Base-by-base conservation (phyloP, 2,329 filamentous ascomycete species). In the Knoxdaviesia capensis region DNA sequence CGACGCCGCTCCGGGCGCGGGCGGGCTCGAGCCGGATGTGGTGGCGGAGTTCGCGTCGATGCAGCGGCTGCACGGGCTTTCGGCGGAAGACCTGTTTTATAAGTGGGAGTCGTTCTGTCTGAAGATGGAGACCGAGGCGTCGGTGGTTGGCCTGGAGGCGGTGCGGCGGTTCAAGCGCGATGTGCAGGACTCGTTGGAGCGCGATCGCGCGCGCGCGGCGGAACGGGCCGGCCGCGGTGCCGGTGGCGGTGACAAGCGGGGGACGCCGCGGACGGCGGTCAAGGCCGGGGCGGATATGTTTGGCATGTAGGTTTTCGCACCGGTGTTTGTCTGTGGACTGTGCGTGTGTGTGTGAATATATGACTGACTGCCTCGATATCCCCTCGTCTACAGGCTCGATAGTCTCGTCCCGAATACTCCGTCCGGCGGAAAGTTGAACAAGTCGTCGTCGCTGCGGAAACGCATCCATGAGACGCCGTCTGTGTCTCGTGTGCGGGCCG, bases 81-180 rank as follows among this genome's bases (percentile, higher is more conserved):
- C 77, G 10, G 69, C 77, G 33, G 78, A 96, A 57, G 90, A 96
- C 56, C 68, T 96, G 30, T 94, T 85, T 60, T 94, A 85, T 74
- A 96, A 96, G 68, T 98, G 90, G 90, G 90, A 98, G 59, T 88
- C 86, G 1, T 96, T 94, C 66, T 87, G 82, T 59, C 80, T 98
- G 56, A 93, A 88, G 60, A 86, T 96, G 77, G 84, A 87, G 29
- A 64, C 74, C 39, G 84, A 92, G 44, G 80, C 85, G 44, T 77
- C 69, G 45, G 62, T 83, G 46, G 44, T 61, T 7, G 74, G 80
- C 39, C 66, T 92, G 36, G 72, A 80, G 34, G 79, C 72, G 0
- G 72, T 83, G 38, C 72, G 80, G 37, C 74, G 76, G 43, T 80
- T 98, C 56, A 94, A 94, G 58, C 81, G 85, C 54, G 79, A 83